Conservation (phyloP, 768 basidiomycete species). For the Pulveroboletus sp. region DNA sequence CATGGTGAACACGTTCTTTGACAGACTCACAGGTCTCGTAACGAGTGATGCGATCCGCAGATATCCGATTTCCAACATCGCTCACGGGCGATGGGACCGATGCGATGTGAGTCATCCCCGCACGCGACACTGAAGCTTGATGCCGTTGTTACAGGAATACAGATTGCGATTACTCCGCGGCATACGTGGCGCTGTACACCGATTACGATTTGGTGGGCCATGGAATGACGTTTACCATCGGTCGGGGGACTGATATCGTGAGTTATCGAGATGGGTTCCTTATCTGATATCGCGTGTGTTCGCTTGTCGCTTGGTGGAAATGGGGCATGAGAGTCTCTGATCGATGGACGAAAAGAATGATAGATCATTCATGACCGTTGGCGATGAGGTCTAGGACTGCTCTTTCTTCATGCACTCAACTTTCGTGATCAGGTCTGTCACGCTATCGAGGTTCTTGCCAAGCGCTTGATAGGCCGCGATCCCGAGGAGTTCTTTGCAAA, state of each 20-base stretch:
- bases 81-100: constrained; percentile 88
- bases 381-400: no score
- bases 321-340: not conserved
- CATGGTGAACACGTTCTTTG: constrained; percentile 41
- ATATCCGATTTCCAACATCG: constrained; percentile 90
- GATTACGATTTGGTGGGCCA: constrained; percentile 65
- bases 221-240: constrained; percentile 92
- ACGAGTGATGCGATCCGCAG: constrained; percentile 34
- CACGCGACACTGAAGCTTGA: constrained; percentile 1
- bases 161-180: constrained; percentile 92
- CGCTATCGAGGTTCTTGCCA: constrained; percentile 75
- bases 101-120: constrained; percentile 60
- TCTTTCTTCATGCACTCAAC: no score
- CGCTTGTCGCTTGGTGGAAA: not conserved
- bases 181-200: constrained; percentile 77
- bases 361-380: not conserved
- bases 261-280: constrained; percentile 7
- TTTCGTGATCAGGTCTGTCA: constrained; percentile 59
- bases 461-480: constrained; percentile 78
- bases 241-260: constrained; percentile 90
- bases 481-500: constrained; percentile 78
- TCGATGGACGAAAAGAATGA: no score
- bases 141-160: constrained; percentile 59
- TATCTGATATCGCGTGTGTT: not conserved
- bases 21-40: not conserved